Base-by-base conservation (phyloP, 805 yeast genomes). In the Priceomyces castillae region DNA sequence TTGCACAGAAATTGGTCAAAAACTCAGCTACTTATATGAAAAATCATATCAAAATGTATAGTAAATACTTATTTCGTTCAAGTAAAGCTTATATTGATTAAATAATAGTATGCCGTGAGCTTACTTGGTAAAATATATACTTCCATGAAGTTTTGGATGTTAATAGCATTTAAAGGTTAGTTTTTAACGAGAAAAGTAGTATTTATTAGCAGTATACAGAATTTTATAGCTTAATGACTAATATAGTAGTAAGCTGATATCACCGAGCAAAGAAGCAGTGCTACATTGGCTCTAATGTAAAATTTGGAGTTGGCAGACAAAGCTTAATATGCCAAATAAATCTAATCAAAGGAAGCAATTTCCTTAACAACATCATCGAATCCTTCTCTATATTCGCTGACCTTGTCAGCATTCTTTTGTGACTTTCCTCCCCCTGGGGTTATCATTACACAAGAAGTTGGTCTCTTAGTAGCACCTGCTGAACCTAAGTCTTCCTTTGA, bases 381-480 rank as follows among this genome's bases (percentile, higher is more conserved):
- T 47, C 82, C 67, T 69, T 90, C 97, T 69, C 88, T 86, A 78
- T 94, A 94, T 61, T 92, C 97, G 52, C 81, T 79, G 50, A 80
- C 88, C 58, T 71, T 71, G 54, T 70, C 74, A 51, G 89, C 80
- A 56, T 81, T 84, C 67, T 84, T 85, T 74, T 82, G 85, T 60
- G 86, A 78, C 67, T 81, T 80, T 47, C 90, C 90, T 44, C 96
- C 95, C 46, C 96, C 96, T 57, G 99, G 99, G 43, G 90, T 94
- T 56, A 94, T 80, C 89, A 94, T 88, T 23, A 94, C 96, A 66
- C 96, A 90, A 30, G 97, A 89, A 30, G 99, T 94, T 56, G 99
- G 98, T 77, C 99, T 86, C 77, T 94, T 94, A 45, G 99, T 94
- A 49, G 97, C 96, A 62, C 98, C 98, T 19, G 99, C 99, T 50